Conservation (phyloP, 2,329 filamentous ascomycete genomes). For the Cyphellophora attinorum region DNA sequence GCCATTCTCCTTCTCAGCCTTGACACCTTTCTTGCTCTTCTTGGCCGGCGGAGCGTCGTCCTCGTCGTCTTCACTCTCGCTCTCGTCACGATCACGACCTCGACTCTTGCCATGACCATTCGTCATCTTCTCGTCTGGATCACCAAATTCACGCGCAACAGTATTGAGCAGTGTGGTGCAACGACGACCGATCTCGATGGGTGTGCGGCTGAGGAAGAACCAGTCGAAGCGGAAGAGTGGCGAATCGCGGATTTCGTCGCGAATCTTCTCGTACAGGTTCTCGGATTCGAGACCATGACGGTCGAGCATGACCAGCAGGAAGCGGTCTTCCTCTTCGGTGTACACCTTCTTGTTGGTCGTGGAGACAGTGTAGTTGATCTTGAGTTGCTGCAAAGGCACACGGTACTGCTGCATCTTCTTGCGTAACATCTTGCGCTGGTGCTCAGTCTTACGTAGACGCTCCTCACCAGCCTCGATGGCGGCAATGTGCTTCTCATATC, state of each 20-base stretch:
- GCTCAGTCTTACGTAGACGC: conserved; percentile 75
- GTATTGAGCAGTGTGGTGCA: conserved; percentile 92
- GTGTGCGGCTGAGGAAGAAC: conserved; percentile 95
- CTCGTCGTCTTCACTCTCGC: conserved; percentile 76
- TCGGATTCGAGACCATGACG: conserved; percentile 87
- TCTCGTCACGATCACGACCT: conserved; percentile 46
- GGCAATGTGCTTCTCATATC: conserved; percentile 80
- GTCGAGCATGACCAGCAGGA: conserved; percentile 86
- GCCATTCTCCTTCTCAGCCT: conserved; percentile 29
- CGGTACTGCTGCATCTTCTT: conserved; percentile 96
- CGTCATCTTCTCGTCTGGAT: conserved; percentile 38
- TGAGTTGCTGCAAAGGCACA: conserved; percentile 94
- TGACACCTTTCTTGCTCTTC: conserved; percentile 68
- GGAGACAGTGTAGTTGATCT: conserved; percentile 97
- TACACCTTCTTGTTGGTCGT: conserved; percentile 99
- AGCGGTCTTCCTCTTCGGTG: conserved; percentile 94
- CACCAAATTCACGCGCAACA: conserved; percentile 89
- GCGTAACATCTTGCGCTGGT: conserved; percentile 83
- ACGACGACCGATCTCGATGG: conserved; percentile 80
- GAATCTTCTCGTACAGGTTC: conserved; percentile 80
- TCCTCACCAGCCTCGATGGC: conserved; percentile 91
- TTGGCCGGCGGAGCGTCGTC: conserved; percentile 72
- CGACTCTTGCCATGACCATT: conserved; percentile 60
- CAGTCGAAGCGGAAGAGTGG: conserved; percentile 97
- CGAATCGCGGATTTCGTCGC: conserved; percentile 92